Evolutionary conservation across 306 rosid genomes (phyloP).

Genomic region (Sechiopsis laciniata): DNA sequence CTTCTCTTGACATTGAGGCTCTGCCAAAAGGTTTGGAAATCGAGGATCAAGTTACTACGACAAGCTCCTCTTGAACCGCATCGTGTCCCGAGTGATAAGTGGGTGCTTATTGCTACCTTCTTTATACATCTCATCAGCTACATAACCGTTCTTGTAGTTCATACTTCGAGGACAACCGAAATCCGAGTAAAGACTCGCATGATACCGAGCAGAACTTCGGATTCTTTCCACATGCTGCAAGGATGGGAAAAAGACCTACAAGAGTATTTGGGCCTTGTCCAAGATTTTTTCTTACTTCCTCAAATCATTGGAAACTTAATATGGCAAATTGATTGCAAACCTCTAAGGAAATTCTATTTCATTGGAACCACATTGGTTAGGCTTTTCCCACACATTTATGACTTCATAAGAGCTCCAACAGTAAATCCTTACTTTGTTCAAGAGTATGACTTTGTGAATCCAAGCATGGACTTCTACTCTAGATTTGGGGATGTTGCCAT

Average conservation of each 20-base stretch:
- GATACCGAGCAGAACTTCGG: conserved; percentile 28
- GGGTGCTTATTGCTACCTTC: conserved; percentile 47
- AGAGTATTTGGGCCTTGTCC: conserved; percentile 78
- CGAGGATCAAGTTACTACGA: conserved; percentile 56
- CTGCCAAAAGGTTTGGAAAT: conserved; percentile 88
- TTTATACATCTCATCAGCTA: conserved; percentile 54
- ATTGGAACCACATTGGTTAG: conserved; percentile 74
- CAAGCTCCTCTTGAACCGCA: conserved; percentile 53
- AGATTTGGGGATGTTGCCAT: conserved; percentile 70
- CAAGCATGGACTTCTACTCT: conserved; percentile 59
- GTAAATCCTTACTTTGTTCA: conserved; percentile 56
- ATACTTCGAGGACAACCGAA: conserved; percentile 35
- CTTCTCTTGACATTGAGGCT: conserved; percentile 70
- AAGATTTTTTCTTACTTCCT: conserved; percentile 83
- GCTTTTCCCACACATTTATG: conserved; percentile 78
- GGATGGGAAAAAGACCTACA: conserved; percentile 63
- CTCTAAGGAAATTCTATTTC: conserved; percentile 70
- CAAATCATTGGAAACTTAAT: conserved; percentile 74
- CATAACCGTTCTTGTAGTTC: conserved; percentile 45
- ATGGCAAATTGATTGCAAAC: conserved; percentile 71
- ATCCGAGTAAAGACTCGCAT: conserved; percentile 31
- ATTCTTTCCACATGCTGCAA: conserved; percentile 40
- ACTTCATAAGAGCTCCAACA: conserved; percentile 52
- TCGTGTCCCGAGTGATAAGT: conserved; percentile 58
- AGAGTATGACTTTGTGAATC: conserved; percentile 69